phyloP scores from a whole-genome alignment of 1,139 yeast species.

The Scheffersomyces titani region DNA sequence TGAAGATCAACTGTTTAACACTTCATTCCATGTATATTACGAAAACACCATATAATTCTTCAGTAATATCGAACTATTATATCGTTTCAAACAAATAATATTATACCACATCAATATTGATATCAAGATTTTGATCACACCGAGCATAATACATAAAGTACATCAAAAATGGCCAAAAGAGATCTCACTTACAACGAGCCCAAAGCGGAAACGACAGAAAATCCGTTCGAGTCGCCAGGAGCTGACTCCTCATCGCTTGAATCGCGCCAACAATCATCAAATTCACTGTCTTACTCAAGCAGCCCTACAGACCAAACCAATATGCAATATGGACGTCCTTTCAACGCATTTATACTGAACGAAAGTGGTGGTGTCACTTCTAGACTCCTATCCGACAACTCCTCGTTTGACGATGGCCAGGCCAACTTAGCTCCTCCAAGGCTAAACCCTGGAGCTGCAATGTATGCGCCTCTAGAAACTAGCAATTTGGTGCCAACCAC shows the following conservation, averaged over 20 bases:
- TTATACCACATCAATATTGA: too few species aligned
- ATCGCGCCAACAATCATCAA: conserved; percentile 13
- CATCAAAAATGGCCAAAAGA: conserved; percentile 22
- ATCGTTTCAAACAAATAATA: too few species aligned
- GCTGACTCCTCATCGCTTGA: conserved; percentile 12
- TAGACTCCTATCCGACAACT: conserved; percentile 33
- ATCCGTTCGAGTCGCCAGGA: conserved; percentile 15
- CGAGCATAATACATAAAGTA: too few species aligned
- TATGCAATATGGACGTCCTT: conserved; percentile 38
- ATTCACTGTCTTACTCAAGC: conserved; percentile 7
- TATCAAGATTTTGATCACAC: too few species aligned
- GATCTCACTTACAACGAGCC: conserved; percentile 37
- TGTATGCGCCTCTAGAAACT: not conserved
- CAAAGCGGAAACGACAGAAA: conserved; percentile 4
- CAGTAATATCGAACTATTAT: too few species aligned
- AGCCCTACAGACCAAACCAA: conserved; percentile 22
- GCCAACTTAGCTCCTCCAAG: not conserved
- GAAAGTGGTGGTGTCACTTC: conserved; percentile 43
- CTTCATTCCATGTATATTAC: too few species aligned
- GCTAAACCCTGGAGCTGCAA: conserved; percentile 1
- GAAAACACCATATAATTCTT: too few species aligned
- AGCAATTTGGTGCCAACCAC: not conserved
- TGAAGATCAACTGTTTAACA: too few species aligned
- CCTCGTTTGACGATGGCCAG: conserved; percentile 21
- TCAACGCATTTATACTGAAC: conserved; percentile 45